Base-by-base conservation (phyloP, 139 green algal genomes). In the Pseudopediastrum boryanum region DNA sequence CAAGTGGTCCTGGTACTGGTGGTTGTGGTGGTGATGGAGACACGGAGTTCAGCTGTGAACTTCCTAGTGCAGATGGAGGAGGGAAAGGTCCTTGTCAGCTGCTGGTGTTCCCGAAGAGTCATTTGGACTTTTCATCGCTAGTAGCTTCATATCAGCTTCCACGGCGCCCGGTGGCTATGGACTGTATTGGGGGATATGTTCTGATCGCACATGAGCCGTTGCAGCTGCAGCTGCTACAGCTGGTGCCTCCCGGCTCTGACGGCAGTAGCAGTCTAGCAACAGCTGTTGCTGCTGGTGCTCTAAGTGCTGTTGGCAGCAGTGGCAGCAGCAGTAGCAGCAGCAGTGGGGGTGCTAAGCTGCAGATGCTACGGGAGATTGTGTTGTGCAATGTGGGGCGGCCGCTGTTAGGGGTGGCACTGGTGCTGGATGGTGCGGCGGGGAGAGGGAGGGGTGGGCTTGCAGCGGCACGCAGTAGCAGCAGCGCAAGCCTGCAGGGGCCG, bases 81-180 rank as follows among this genome's bases (percentile, higher is more conserved):
- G n/a, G n/a, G n/a, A n/a, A n/a, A n/a, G n/a, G n/a, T n/a, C n/a
- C n/a, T n/a, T 83, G 77, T 42, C 80, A 97, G 83, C 88, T 98
- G 79, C 85, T 94, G 69, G 71, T 98, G 56, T 95, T 96, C 74
- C 94, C 95, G 1, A 78, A 62, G 29, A 93, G 90, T 80, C 94
- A 98, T 71, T 83, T 98, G 69, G 95, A 98, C 85, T 80, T 90
- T 23, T 85, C 85, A 9, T 94, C 92, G 2, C 75, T 97, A 9
- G 85, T 98, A n/a, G 86, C 71, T 0, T 63, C 76, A 38, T 85
- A 83, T 68, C 54, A 12, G 9, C 54, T 33, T 70, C 19, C 56
- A 65, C 56, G 21, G 46, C 56, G 25, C 56, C 95, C 94, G 0
- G 27, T 94, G 4, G 94, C 95, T 1, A 87, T 98, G 84, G 95